Evolutionary conservation across 1,284 basidiomycete genomes (phyloP).

Genomic region (Anthracocystis walkeri): DNA sequence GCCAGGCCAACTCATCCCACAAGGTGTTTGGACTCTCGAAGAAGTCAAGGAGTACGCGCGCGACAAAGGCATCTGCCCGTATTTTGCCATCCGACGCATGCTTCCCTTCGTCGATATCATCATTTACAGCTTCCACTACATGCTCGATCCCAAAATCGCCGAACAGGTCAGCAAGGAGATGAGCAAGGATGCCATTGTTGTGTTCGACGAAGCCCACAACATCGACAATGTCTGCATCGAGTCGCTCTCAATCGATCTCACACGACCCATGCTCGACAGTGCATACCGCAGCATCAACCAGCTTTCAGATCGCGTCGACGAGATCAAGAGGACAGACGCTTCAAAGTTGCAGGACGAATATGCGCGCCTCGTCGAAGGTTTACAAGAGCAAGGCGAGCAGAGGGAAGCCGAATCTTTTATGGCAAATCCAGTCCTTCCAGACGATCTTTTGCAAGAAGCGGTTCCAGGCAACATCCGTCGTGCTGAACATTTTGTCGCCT

Average conservation of each 20-base stretch:
- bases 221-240: conserved; percentile 99
- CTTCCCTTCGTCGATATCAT: conserved; percentile 95
- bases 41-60: conserved; percentile 90
- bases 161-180: conserved; percentile 98
- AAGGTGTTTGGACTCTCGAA: conserved; percentile 93
- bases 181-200: conserved; percentile 96
- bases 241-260: conserved; percentile 95
- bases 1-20: conserved; percentile 84
- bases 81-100: conserved; percentile 96
- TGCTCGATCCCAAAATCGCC: conserved; percentile 98
- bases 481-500: conserved; percentile 98
- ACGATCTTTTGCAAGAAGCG: conserved; percentile 93
- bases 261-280: conserved; percentile 97
- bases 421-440: conserved; percentile 92
- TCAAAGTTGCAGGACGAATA: conserved; percentile 97
- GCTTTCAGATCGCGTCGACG: conserved; percentile 91
- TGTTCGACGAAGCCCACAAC: conserved; percentile 99
- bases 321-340: conserved; percentile 95
- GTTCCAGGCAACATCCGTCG: conserved; percentile 98
- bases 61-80: conserved; percentile 89
- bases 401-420: conserved; percentile 81
- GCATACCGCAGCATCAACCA: conserved; percentile 88
- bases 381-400: conserved; percentile 76
- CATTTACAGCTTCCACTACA: conserved; percentile 99
- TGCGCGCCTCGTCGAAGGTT: conserved; percentile 91